Evolutionary conservation across 2,329 filamentous ascomycete species (phyloP).

Genomic region (Chaetomiaceae sp.): DNA sequence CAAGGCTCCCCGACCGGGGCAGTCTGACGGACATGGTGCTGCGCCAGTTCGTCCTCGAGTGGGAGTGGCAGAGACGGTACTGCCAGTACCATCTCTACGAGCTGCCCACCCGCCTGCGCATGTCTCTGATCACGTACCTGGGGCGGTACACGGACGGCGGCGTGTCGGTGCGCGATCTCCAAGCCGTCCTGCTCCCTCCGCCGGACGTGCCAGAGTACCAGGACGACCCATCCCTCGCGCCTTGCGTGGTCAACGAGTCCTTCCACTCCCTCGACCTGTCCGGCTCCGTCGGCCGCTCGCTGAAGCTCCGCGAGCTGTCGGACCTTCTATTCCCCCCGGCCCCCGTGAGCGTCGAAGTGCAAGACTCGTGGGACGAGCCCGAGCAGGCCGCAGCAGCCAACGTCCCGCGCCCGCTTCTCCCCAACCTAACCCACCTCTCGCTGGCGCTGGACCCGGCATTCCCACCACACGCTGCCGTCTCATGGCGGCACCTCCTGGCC

Average conservation of each 20-base stretch:
- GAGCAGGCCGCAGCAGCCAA: conserved; percentile 24
- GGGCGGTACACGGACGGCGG: conserved; percentile 42
- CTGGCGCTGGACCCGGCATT: conserved; percentile 39
- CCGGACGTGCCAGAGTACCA: conserved; percentile 23
- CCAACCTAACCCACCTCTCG: conserved; percentile 57
- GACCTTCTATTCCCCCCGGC: conserved; percentile 46
- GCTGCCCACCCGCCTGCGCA: conserved; percentile 49
- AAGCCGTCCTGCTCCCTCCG: conserved; percentile 39
- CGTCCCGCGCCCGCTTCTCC: conserved; percentile 42
- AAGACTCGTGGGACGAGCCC: conserved; percentile 52
- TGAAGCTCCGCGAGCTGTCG: conserved; percentile 48
- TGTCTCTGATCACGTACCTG: conserved; percentile 48
- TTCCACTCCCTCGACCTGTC: conserved; percentile 52
- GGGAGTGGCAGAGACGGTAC: conserved; percentile 51
- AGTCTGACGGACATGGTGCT: conserved; percentile 51
- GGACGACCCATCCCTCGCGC: conserved; percentile 22
- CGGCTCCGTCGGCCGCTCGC: conserved; percentile 45
- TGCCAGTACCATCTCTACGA: conserved; percentile 53
- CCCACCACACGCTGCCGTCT: conserved; percentile 29
- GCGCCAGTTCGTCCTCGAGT: conserved; percentile 47
- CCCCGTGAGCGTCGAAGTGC: conserved; percentile 24
- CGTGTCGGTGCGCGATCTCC: conserved; percentile 47
- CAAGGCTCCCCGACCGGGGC: conserved; percentile 38
- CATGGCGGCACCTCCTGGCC: conserved; percentile 55
- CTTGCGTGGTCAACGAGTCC: conserved; percentile 38